Evolutionary conservation across 2,329 filamentous ascomycete genomes (phyloP), one percentile per base, ranked within the genome.

Genomic region (Chaetomium sp.): DNA sequence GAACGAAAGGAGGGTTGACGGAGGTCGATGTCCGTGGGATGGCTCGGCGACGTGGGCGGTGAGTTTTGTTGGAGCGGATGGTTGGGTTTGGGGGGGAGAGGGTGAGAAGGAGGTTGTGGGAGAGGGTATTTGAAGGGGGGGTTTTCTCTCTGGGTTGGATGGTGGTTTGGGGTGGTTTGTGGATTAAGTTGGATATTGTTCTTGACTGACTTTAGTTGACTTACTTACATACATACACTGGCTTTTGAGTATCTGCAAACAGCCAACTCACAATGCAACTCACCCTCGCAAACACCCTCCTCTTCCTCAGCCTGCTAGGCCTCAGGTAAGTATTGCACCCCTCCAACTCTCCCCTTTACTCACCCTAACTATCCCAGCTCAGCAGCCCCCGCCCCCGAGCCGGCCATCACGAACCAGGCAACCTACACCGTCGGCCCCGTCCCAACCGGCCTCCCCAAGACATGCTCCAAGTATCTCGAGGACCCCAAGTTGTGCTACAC

Each of bases 401-500:
- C 32, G n/a, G 14, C 14, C 12, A 34, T 58, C 35, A 27, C 19
- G 19, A 27, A 27, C 19, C 19, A 27, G 19, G 19, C 19, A 52
- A 40, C 12, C 34, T 50, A 5, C 42, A 27, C 52, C 36, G n/a
- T 36, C 49, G 45, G 12, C 38, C 8, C 37, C 37, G 9, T 40
- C 9, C 37, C 37, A 4, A 12, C 8, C 9, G 9, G 9, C 37
- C 47, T 57, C 35, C 58, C 58, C 12, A n/a, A 52, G 6, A 55
- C 45, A 9, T 60, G 58, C 52, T 38, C 43, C 32, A 36, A 43
- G 1, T 48, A 47, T 7, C 37, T 37, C 33, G 33, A 52, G 14
- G 51, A 55, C 53, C 12, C 45, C 6, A 61, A 62, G 33, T 55
- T 59, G 5, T 69, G 67, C 58, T 68, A 65, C 58, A 68, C 65